Percentiles rank a stretch among this genome's conserved stretches.
Evolutionary conservation across 2,329 filamentous ascomycete genomes (phyloP).

Genomic region (Whalleya microplaca): DNA sequence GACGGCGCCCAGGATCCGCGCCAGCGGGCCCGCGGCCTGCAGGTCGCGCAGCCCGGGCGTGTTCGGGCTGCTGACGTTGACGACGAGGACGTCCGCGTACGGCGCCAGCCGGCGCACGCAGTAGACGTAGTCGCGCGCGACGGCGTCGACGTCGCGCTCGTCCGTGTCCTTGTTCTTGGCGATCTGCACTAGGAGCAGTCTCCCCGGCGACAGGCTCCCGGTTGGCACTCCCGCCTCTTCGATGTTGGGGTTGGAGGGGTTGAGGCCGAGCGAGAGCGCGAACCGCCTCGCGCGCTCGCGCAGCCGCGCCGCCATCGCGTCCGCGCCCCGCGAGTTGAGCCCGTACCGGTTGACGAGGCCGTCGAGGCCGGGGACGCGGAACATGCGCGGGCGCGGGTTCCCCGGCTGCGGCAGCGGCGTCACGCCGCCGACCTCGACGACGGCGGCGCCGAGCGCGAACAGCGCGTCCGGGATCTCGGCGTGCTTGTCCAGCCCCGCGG

Average conservation of each 20-base stretch:
- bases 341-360: constrained; percentile 96
- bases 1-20: constrained; percentile 78
- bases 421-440: constrained; percentile 91
- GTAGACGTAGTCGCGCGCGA: constrained; percentile 82
- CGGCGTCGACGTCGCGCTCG: constrained; percentile 80
- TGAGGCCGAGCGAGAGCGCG: constrained; percentile 71
- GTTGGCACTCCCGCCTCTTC: constrained; percentile 78
- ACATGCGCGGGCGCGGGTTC: constrained; percentile 86
- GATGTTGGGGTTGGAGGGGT: constrained; percentile 74
- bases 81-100: constrained; percentile 95
- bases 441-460: constrained; percentile 79
- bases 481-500: constrained; percentile 94
- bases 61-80: constrained; percentile 97
- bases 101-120: constrained; percentile 81
- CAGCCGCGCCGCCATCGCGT: constrained; percentile 79
- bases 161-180: constrained; percentile 96
- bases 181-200: constrained; percentile 85
- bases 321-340: constrained; percentile 88
- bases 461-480: constrained; percentile 85
- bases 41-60: constrained; percentile 88
- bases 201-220: constrained; percentile 76
- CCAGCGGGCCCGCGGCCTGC: constrained; percentile 83
- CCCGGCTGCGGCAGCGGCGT: constrained; percentile 87
- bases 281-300: constrained; percentile 78
- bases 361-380: constrained; percentile 80